Conservation (phyloP, 176 grass and related monocot genomes). For the Canna indica region DNA sequence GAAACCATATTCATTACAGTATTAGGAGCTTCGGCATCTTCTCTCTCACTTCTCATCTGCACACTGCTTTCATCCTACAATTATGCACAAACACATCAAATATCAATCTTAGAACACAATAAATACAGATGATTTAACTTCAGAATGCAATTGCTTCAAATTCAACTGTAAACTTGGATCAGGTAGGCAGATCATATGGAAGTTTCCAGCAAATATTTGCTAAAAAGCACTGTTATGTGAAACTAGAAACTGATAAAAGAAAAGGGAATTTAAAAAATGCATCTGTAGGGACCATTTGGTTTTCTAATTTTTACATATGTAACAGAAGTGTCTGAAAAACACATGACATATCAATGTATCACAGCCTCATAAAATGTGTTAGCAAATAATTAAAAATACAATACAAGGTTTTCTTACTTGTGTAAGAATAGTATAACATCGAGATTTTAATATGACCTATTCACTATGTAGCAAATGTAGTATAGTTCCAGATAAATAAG, state of each 20-base stretch:
- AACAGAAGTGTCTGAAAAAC: background rate
- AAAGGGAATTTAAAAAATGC: background rate
- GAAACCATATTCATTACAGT: background rate
- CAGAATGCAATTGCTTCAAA: no score
- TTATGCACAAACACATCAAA: constrained; percentile 25
- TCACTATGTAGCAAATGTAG: background rate
- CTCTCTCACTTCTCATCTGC: constrained; percentile 37
- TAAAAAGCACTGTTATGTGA: background rate
- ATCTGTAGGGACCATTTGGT: background rate
- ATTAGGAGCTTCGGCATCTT: constrained; percentile 11
- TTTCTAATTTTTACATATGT: background rate
- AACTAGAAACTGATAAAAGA: background rate
- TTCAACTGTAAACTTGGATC: no score
- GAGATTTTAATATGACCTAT: background rate
- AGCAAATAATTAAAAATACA: background rate
- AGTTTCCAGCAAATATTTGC: no score
- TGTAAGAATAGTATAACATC: background rate
- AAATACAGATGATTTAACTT: no score
- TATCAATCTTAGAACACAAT: background rate
- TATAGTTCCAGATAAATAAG: background rate
- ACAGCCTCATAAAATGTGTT: background rate
- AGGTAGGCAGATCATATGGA: no score
- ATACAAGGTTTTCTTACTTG: no score
- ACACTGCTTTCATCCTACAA: constrained; percentile 46
- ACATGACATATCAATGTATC: background rate